Percentiles rank a stretch among this genome's conserved stretches.
Conservation (phyloP, 1,284 basidiomycete genomes). For the Sphagnurus paluster region DNA sequence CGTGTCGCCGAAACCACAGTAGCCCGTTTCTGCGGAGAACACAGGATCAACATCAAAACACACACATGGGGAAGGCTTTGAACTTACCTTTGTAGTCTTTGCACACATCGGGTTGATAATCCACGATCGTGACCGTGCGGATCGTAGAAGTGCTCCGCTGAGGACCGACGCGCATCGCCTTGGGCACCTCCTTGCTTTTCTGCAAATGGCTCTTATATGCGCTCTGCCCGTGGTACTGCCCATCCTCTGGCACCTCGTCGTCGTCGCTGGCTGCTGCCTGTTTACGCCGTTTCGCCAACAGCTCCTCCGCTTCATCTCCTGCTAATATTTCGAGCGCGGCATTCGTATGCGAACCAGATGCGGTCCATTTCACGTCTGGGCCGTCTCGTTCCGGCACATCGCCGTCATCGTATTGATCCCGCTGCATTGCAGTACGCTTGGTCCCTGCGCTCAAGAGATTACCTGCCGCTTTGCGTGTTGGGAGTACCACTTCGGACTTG, state of each 20-base stretch:
- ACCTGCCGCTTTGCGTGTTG: conserved; percentile 61
- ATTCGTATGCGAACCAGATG: conserved; percentile 66
- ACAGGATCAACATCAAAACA: conserved; percentile 20
- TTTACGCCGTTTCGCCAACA: conserved; percentile 63
- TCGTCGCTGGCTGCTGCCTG: conserved; percentile 57
- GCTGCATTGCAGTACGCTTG: conserved; percentile 70
- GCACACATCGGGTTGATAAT: conserved; percentile 99
- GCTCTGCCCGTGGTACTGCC: conserved; percentile 84
- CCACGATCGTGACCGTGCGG: conserved; percentile 91
- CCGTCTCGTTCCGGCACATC: conserved; percentile 55
- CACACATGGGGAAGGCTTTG: conserved; percentile 7
- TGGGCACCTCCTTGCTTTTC: conserved; percentile 80
- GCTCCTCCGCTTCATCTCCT: conserved; percentile 76
- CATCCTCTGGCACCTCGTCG: conserved; percentile 75
- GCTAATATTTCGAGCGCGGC: conserved; percentile 72
- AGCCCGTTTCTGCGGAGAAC: conserved; percentile 82
- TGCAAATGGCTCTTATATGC: conserved; percentile 84
- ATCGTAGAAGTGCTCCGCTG: conserved; percentile 85
- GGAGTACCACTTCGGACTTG: conserved; percentile 74
- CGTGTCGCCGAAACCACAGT: conserved; percentile 98
- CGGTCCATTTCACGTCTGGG: conserved; percentile 79
- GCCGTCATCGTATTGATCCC: conserved; percentile 47
- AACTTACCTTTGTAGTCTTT: conserved; percentile 96
- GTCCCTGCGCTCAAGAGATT: conserved; percentile 85
- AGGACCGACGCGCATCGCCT: conserved; percentile 88